phyloP scores from a whole-genome alignment of 192 early-diverging fungal species.

The Coemansia sp. region DNA sequence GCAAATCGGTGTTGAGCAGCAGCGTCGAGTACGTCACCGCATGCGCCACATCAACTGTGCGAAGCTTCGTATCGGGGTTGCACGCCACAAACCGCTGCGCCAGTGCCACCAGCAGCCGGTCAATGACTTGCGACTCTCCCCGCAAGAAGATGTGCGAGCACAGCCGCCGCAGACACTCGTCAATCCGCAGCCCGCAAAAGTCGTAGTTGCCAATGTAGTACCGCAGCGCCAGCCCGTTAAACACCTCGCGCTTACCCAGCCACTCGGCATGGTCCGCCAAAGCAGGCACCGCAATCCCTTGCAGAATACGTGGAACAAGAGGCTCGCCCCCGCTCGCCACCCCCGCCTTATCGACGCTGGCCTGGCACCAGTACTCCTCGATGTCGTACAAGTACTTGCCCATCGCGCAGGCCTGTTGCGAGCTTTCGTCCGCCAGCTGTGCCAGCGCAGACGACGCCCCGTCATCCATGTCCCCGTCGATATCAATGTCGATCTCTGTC shows the following conservation, averaged over 20 bases:
- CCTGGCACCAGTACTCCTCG: constrained; percentile 34
- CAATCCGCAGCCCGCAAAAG: constrained; percentile 66
- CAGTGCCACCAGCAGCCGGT: constrained; percentile 83
- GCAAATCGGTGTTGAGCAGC: constrained; percentile 90
- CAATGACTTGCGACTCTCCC: constrained; percentile 91
- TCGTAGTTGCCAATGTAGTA: constrained; percentile 81
- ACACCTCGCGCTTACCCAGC: constrained; percentile 56
- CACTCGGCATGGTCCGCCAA: constrained; percentile 49
- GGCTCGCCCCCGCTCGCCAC: constrained; percentile 17
- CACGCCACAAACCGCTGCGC: constrained; percentile 80
- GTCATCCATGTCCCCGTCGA: neutral
- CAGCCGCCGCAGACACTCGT: constrained; percentile 75
- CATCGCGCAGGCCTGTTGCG: constrained; percentile 43
- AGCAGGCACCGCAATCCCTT: constrained; percentile 33
- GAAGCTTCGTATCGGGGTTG: constrained; percentile 61
- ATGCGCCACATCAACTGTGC: constrained; percentile 73
- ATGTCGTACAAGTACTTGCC: constrained; percentile 48
- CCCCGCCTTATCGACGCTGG: neutral
- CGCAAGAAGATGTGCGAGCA: constrained; percentile 78
- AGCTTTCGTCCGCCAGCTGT: constrained; percentile 18
- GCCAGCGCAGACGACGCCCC: neutral
- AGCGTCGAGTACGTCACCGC: constrained; percentile 82
- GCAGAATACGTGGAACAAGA: constrained; percentile 20
- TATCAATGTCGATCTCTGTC: neutral
- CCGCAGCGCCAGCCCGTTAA: constrained; percentile 58